Conservation (phyloP, 345 rosid species). For the Linum tenue region DNA sequence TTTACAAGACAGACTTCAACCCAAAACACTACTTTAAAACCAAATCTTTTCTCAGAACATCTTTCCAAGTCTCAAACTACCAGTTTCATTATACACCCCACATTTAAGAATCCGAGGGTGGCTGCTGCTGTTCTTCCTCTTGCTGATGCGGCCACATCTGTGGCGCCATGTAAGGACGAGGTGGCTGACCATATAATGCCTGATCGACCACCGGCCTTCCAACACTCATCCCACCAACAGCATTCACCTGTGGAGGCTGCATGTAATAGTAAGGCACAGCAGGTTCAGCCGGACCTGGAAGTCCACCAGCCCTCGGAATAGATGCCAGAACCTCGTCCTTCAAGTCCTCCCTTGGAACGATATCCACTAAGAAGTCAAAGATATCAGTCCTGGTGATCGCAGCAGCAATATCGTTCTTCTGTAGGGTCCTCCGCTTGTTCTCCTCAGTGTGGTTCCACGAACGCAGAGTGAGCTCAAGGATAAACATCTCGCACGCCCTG, state of each 20-base stretch:
- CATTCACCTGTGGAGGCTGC: constrained; percentile 58
- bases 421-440: constrained; percentile 90
- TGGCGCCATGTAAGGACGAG: constrained; percentile 60
- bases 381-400: constrained; percentile 91
- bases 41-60: background rate
- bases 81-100: too few species aligned
- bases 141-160: constrained; percentile 63
- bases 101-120: constrained; percentile 35
- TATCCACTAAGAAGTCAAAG: constrained; percentile 87
- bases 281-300: constrained; percentile 46
- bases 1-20: background rate
- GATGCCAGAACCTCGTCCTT: constrained; percentile 72
- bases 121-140: constrained; percentile 57
- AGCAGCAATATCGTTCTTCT: constrained; percentile 92
- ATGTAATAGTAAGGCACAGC: constrained; percentile 55
- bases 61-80: too few species aligned
- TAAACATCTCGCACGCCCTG: constrained; percentile 97
- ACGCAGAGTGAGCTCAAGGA: constrained; percentile 74
- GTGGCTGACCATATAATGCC: constrained; percentile 43
- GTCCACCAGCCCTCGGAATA: constrained; percentile 45
- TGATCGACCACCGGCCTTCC: constrained; percentile 74
- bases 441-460: constrained; percentile 98
- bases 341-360: constrained; percentile 89
- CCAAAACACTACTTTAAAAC: background rate
- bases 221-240: constrained; percentile 74